Base-by-base conservation (phyloP, 805 yeast genomes). In the Metahyphopichia silvanorum region DNA sequence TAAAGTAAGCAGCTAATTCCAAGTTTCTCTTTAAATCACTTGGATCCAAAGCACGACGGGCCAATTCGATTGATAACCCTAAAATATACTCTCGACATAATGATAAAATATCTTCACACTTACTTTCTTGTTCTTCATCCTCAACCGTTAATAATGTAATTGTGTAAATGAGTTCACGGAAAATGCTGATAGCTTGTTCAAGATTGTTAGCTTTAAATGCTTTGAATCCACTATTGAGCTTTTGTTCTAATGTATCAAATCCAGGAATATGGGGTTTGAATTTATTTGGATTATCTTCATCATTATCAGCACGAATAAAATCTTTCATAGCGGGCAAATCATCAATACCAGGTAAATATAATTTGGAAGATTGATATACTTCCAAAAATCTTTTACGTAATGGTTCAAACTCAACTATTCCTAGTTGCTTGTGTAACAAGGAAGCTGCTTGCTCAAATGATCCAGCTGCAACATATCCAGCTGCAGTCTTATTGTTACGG, bases 361-460 rank as follows among this genome's bases (percentile, higher is more conserved):
- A 67, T 63, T 87, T 86, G 23, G 85, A 77, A 22, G 94, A 74
- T 47, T 82, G 81, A 60, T 86, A 94, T 9, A 88, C 82, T 49
- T 87, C 91, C 56, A 85, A 46, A 67, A 93, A 93, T 40, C 96
- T 74, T 18, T 70, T 55, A 63, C 91, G 79, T 47, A 93, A 73
- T 10, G 98, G 98, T 51, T 81, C 95, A 55, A 94, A 91, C 46
- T 86, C 72, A 17, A 77, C 81, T 32, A 86, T 76, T 48, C 97
- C 98, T 27, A 82, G 70, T 61, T 94, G 98, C 51, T 91, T 83
- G 66, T 82, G 79, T 49, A 93, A 74, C 53, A 94, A 76, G 50
- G 88, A 94, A 24, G 96, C 93, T 23, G 98, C 99, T 33, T 91
- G 84, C 45, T 88, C 97, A 55, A 91, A 91, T 4, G 94, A 85